Base-by-base conservation (phyloP, 192 early-diverging fungal species). In the Umbelopsis sp. region DNA sequence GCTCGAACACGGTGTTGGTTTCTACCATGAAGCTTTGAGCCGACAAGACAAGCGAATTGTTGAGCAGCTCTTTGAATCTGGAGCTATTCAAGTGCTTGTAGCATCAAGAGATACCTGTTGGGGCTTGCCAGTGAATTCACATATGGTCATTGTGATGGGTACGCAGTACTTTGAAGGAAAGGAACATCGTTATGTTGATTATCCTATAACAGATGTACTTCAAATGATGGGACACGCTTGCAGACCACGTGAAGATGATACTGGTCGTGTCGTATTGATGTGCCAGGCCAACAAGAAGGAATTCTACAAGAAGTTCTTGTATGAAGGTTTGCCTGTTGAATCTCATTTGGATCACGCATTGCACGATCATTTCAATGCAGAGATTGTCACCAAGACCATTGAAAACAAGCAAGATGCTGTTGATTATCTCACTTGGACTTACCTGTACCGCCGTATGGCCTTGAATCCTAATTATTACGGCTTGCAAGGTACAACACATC, bases 151-250 rank as follows among this genome's bases (percentile, higher is more conserved):
- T 27, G 89, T 99, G 58, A 98, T 98, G 79, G 98, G 98, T 18
- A 99, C 98, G 0, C 97, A 99, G 80, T 98, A 86, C 68, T 99
- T 91, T 75, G 96, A 99, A 74, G 94, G 93, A 52, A 94, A 93
- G 73, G 83, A 87, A 15, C 85, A 89, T 18, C 90, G 91, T 0
- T 99, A 98, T 74, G 95, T 97, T 11, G 98, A 99, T 71, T 95
- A 94, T 71, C 97, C 96, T 0, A 95, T 98, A 67, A 98, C 98
- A 9, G 97, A 99, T 78, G 92, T 99, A 8, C 80, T 98, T 49
- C 98, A 98, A 80, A 99, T 98, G 97, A 95, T 99, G 88, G 98
- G 97, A 20, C 91, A 96, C 69, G 98, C 98, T 7, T 96, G 92
- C 21, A 89, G 98, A 49, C 96, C 95, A 10, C 96, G 98, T 81